Evolutionary conservation across 441 rosid genomes (phyloP).

Genomic region (Pelargonium australe): DNA sequence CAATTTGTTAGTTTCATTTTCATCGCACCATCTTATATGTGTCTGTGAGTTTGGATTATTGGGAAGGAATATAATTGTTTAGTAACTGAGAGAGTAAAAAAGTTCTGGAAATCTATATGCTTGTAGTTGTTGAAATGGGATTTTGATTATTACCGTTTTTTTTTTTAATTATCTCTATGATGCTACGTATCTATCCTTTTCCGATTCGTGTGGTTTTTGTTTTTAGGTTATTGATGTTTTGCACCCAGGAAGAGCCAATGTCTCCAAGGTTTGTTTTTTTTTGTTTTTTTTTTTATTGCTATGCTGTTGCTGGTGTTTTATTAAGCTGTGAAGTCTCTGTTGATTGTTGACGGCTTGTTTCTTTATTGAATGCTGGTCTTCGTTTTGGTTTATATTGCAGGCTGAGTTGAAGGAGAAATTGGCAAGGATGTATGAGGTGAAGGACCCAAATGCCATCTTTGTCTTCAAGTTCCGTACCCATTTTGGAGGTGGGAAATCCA

Average conservation of each 20-base stretch:
- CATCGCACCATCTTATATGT: background rate
- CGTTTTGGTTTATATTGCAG: background rate
- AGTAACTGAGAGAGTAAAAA: background rate
- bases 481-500: conserved; percentile 7
- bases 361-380: background rate
- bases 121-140: no score
- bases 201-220: background rate
- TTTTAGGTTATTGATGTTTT: conserved; percentile 8
- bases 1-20: background rate
- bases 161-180: background rate
- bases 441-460: conserved; percentile 9
- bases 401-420: conserved; percentile 9
- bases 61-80: background rate
- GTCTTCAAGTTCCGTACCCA: conserved; percentile 10
- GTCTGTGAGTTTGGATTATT: background rate
- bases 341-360: background rate
- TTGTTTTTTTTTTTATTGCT: background rate
- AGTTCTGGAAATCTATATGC: no score
- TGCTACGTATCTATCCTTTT: background rate
- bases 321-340: conserved; percentile 3
- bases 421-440: conserved; percentile 3
- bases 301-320: background rate
- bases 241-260: conserved; percentile 10
- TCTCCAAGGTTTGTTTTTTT: background rate
- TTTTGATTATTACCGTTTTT: background rate